Evolutionary conservation across 306 rosid genomes (phyloP).

Genomic region (Cucumis cinereus): DNA sequence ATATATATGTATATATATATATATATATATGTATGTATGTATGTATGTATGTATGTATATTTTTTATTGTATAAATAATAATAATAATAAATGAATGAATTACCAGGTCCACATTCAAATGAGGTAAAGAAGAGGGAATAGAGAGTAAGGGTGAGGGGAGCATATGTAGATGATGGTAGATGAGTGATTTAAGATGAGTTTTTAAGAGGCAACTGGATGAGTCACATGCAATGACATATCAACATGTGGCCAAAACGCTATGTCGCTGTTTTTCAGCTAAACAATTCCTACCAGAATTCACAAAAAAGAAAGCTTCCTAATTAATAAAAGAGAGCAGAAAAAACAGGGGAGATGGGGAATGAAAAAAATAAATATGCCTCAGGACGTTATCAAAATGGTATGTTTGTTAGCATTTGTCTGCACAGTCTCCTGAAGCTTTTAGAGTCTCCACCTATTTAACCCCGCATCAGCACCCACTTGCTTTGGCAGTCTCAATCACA

Average conservation of each 20-base stretch:
- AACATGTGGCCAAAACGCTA: slow-evolving; percentile 14
- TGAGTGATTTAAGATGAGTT: slow-evolving; percentile 1
- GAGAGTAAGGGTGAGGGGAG: background rate
- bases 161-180: background rate
- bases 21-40: no score
- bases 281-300: slow-evolving; percentile 10
- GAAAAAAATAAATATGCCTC: slow-evolving; percentile 1
- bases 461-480: slow-evolving; percentile 6
- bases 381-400: background rate
- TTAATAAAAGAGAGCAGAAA: background rate
- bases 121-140: background rate
- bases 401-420: slow-evolving; percentile 2
- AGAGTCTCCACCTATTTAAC: slow-evolving; percentile 8
- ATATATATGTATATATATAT: no score
- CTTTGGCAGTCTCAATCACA: background rate
- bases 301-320: slow-evolving; percentile 5
- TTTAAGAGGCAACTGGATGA: slow-evolving; percentile 10
- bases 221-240: slow-evolving; percentile 16
- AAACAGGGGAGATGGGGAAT: background rate
- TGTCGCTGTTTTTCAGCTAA: slow-evolving; percentile 7
- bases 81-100: no score
- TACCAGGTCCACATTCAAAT: background rate
- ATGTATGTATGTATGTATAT: no score
- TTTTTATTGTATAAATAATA: no score
- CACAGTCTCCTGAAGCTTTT: slow-evolving; percentile 9